Evolutionary conservation across 2,329 filamentous ascomycete species (phyloP).

Genomic region (Alternaria burnsii): DNA sequence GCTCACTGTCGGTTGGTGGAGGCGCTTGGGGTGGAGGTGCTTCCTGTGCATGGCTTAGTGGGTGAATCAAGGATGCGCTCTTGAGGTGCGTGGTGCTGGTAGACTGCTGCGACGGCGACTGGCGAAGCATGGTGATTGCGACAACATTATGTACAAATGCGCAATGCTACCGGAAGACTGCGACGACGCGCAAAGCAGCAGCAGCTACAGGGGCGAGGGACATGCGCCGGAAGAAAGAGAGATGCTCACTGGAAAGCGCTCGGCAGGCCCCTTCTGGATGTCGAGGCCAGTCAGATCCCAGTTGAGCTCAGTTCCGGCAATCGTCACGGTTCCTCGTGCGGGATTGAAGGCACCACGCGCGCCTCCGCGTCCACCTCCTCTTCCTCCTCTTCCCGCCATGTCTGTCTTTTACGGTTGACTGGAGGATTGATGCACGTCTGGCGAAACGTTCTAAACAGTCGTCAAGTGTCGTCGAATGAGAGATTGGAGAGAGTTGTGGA

Average conservation of each 20-base stretch:
- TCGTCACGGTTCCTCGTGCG: slow-evolving; percentile 48
- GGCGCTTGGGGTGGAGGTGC: slow-evolving; percentile 48
- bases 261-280: slow-evolving; percentile 51
- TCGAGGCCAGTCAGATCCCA: slow-evolving; percentile 54
- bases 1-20: slow-evolving; percentile 56
- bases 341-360: slow-evolving; percentile 41
- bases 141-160: slow-evolving; percentile 18
- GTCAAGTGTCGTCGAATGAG: slow-evolving; percentile 8
- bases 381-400: slow-evolving; percentile 45
- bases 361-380: slow-evolving; percentile 40
- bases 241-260: slow-evolving; percentile 52
- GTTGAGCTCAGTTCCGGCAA: slow-evolving; percentile 54
- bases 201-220: background rate
- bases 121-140: slow-evolving; percentile 14
- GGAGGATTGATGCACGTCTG: no score
- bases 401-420: background rate
- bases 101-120: slow-evolving; percentile 1
- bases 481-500: slow-evolving; percentile 14
- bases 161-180: slow-evolving; percentile 6
- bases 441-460: no score
- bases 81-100: background rate
- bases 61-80: slow-evolving; percentile 9
- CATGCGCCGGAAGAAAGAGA: slow-evolving; percentile 5
- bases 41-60: slow-evolving; percentile 39
- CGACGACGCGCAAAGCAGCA: slow-evolving; percentile 4